phyloP scores from a whole-genome alignment of 2,329 filamentous ascomycete genomes.

The Colletotrichum nymphaeae region DNA sequence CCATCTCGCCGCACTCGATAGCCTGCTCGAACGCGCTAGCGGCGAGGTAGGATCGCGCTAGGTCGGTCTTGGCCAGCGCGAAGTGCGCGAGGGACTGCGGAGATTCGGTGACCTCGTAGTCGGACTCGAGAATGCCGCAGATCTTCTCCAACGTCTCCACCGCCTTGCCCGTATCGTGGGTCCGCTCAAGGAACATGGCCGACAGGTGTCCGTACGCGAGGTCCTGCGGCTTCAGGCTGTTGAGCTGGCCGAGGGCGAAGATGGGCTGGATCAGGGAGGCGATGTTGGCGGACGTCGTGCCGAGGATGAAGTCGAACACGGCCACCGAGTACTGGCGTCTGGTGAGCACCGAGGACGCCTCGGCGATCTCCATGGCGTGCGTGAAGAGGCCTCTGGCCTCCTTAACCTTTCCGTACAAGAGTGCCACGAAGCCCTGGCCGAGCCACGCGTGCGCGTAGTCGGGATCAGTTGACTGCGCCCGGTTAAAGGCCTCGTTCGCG shows the following conservation, averaged over 20 bases:
- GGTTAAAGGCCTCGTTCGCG: conserved; percentile 90
- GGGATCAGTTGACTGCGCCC: conserved; percentile 93
- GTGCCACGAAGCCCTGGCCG: conserved; percentile 88
- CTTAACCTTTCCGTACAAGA: conserved; percentile 77
- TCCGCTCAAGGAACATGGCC: conserved; percentile 84
- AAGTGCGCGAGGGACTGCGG: conserved; percentile 78
- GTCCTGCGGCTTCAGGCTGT: conserved; percentile 76
- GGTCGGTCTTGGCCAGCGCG: conserved; percentile 85
- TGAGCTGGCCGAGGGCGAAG: conserved; percentile 87
- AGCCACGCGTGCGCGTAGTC: conserved; percentile 95
- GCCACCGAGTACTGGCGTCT: conserved; percentile 84
- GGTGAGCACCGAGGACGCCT: conserved; percentile 77
- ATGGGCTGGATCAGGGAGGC: conserved; percentile 84
- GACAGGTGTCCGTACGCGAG: conserved; percentile 81
- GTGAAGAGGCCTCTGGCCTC: conserved; percentile 90
- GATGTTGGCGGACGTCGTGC: conserved; percentile 63
- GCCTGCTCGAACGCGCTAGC: conserved; percentile 73
- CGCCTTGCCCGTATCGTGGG: conserved; percentile 74
- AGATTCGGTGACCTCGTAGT: conserved; percentile 88
- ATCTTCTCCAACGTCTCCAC: conserved; percentile 73
- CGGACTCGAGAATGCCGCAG: conserved; percentile 77
- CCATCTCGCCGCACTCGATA: conserved; percentile 82
- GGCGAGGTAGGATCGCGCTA: conserved; percentile 86
- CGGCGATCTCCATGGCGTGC: conserved; percentile 93
- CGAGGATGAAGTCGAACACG: conserved; percentile 83